Conservation (phyloP, 2,329 filamentous ascomycete species). For the Colletotrichum navitas region DNA sequence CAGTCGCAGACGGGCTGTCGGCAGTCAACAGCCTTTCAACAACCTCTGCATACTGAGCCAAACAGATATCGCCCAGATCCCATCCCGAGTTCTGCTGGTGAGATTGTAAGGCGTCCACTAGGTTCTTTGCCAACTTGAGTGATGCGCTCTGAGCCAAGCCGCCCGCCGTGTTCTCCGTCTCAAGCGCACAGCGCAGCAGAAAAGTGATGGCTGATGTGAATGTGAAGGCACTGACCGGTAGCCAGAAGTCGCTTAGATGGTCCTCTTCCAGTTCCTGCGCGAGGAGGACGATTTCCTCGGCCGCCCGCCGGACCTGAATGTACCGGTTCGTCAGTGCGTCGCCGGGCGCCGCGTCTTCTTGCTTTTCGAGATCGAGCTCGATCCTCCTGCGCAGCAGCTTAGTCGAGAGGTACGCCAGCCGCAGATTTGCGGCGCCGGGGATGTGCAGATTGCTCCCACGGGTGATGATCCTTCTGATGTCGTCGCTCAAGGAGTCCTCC, state of each 20-base stretch:
- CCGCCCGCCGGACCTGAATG: constrained; percentile 57
- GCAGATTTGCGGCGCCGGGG: constrained; percentile 63
- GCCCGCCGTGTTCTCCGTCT: constrained; percentile 54
- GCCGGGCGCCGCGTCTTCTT: constrained; percentile 37
- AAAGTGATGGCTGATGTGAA: constrained; percentile 64
- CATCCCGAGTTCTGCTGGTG: constrained; percentile 56
- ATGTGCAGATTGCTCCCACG: constrained; percentile 56
- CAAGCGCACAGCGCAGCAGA: constrained; percentile 61
- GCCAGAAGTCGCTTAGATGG: constrained; percentile 64
- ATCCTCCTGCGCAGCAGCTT: constrained; percentile 62
- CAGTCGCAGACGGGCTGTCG: constrained; percentile 35
- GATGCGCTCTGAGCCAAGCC: constrained; percentile 54
- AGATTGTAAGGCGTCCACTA: constrained; percentile 55
- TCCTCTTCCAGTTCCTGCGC: constrained; percentile 59
- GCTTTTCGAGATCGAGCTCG: constrained; percentile 57
- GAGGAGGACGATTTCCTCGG: constrained; percentile 63
- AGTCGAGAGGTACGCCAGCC: constrained; percentile 63
- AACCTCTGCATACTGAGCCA: constrained; percentile 61
- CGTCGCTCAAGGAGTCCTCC: constrained; percentile 57
- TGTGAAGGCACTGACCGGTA: constrained; percentile 61
- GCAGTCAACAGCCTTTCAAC: constrained; percentile 58
- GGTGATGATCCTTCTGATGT: constrained; percentile 56
- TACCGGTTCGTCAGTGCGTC: constrained; percentile 46
- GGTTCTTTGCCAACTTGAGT: constrained; percentile 57
- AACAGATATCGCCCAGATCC: constrained; percentile 65